A percentile compares a stretch with the other conserved stretches of the same genome.
phyloP scores from a whole-genome alignment of 1,284 basidiomycete genomes.

The Hortiboletus rubellus region DNA sequence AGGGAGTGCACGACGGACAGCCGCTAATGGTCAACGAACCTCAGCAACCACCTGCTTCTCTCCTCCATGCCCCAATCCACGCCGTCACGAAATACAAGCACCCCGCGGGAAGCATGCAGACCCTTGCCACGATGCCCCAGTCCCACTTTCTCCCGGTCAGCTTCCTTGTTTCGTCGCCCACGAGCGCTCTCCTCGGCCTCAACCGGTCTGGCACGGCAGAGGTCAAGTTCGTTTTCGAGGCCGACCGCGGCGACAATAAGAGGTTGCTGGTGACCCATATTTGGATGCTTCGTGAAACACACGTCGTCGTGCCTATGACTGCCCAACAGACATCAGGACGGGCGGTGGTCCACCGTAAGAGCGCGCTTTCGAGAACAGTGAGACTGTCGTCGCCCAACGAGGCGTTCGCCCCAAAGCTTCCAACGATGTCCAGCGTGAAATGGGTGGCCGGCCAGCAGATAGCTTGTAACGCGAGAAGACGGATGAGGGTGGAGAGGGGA shows the following conservation, averaged over 20 bases:
- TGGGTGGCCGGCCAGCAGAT: slow-evolving; percentile 90
- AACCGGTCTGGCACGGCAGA: slow-evolving; percentile 18
- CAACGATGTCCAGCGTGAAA: slow-evolving; percentile 67
- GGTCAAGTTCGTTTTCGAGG: slow-evolving; percentile 1
- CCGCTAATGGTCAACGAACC: not conserved
- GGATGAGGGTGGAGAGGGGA: slow-evolving; percentile 76
- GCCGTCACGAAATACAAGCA: slow-evolving; percentile 76
- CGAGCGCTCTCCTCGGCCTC: slow-evolving; percentile 31
- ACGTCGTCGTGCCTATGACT: slow-evolving; percentile 79
- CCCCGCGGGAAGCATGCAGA: slow-evolving; percentile 70
- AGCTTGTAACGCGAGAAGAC: slow-evolving; percentile 79
- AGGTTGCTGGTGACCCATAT: slow-evolving; percentile 87
- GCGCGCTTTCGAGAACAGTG: slow-evolving; percentile 25
- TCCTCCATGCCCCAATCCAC: slow-evolving; percentile 56
- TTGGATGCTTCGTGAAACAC: slow-evolving; percentile 68
- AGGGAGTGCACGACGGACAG: not conserved
- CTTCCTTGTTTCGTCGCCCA: slow-evolving; percentile 47
- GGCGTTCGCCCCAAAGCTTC: slow-evolving; percentile 32
- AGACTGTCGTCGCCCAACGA: slow-evolving; percentile 20
- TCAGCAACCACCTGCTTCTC: slow-evolving; percentile 45
- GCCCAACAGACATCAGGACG: slow-evolving; percentile 80
- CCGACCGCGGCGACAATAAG: slow-evolving; percentile 6
- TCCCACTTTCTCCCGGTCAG: slow-evolving; percentile 58
- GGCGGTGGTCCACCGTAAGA: slow-evolving; percentile 33
- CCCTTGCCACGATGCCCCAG: slow-evolving; percentile 64